These are phyloP conservation scores for Picochlorum sp. DNA, from an alignment of 139 green algal genomes.

Conservation along the genomic window DNA sequence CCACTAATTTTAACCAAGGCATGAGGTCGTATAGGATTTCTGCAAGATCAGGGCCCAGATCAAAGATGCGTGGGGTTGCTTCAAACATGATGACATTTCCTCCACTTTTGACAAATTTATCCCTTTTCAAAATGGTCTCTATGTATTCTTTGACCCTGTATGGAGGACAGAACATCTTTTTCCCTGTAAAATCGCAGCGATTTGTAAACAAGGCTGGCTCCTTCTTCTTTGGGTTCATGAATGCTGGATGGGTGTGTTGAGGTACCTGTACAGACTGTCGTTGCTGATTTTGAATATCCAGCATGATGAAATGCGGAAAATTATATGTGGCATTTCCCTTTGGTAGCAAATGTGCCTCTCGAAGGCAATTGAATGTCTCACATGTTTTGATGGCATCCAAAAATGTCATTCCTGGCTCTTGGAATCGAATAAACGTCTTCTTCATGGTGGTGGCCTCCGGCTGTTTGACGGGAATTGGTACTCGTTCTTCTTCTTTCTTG, in stretches of 20 bases:
- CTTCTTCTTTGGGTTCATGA: slow-evolving; percentile 11
- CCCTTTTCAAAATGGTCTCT: slow-evolving; percentile 13
- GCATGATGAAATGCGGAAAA: slow-evolving; percentile 27
- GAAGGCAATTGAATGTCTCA: slow-evolving; percentile 15
- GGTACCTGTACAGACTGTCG: slow-evolving; percentile 12
- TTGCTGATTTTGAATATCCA: slow-evolving; percentile 18
- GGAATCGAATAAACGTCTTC: slow-evolving; percentile 6
- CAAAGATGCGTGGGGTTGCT: neutral
- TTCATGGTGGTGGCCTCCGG: neutral
- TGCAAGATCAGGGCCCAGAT: slow-evolving; percentile 2
- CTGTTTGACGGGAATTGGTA: too few species aligned
- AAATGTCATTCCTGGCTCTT: slow-evolving; percentile 9
- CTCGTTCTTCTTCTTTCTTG: too few species aligned
- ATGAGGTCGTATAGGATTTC: slow-evolving; percentile 4
- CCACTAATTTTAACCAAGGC: slow-evolving; percentile 22
- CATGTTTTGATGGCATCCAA: slow-evolving; percentile 10
- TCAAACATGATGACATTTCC: slow-evolving; percentile 13
- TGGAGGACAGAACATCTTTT: neutral
- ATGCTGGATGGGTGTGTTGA: neutral
- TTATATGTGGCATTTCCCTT: slow-evolving; percentile 15
- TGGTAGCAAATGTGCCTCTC: slow-evolving; percentile 11
- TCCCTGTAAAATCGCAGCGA: slow-evolving; percentile 12
- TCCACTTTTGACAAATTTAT: slow-evolving; percentile 10
- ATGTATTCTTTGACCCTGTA: slow-evolving; percentile 7
- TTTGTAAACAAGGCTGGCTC: neutral